Evolutionary conservation across 495 filamentous ascomycete species (phyloP), one percentile per base, ranked within the genome.

Genomic region (Xylaria bambusicola): DNA sequence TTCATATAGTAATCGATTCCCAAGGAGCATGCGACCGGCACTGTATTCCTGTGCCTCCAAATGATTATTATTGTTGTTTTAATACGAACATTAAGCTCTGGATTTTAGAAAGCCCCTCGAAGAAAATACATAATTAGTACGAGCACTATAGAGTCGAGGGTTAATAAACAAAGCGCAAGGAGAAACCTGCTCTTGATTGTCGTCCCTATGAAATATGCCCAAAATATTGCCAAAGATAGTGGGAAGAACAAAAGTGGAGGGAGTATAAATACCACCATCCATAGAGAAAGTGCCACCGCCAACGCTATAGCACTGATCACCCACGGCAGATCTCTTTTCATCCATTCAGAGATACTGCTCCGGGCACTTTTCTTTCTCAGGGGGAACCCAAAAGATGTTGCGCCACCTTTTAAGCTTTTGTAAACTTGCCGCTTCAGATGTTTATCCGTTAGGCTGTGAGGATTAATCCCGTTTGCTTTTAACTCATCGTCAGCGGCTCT

Each of bases 371-470:
- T 48, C 5, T 20, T 63, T 13, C 24, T 36, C 20, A 54, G 41
- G 24, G 41, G 23, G 17, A 35, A 29, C 12, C 59, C 46, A 23
- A 66, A 56, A 8, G 62, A 56, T n/a, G 63, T 33, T 5, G 62
- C 58, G 6, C 65, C 65, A 3, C 62, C 65, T 24, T 47, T 26
- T 18, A 64, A 31, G 15, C 29, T 47, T 21, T 45, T 67, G 12
- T 47, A 26, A 13, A 67, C 21, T 18, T 35, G 33, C 7, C 31
- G 41, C 18, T 64, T 59, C 3, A 67, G 46, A 29, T 62, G 35
- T 24, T 36, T 42, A 27, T 62, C 53, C 15, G 65, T 67, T 20
- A 62, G 50, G 10, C 27, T 45, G 44, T 45, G 33, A 18, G 24
- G 10, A 18, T 64, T 54, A 5, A 62, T 62, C 3, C 59, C 51